Evolutionary conservation across 805 yeast genomes (phyloP).

Genomic region (Candida montana): DNA sequence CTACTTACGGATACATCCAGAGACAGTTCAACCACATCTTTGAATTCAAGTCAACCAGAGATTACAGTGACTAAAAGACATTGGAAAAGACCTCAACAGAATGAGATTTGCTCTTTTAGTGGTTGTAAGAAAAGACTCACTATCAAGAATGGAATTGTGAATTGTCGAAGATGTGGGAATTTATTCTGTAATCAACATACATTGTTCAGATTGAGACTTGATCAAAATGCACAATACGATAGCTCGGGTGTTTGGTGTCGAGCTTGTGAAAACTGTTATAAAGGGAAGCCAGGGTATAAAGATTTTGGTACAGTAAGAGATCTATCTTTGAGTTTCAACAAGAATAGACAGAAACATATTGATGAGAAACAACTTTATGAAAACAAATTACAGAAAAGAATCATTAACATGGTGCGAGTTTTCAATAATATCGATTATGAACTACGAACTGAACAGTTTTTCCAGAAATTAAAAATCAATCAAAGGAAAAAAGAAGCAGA

Average conservation of each 20-base stretch:
- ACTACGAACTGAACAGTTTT: conserved; percentile 16
- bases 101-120: conserved; percentile 36
- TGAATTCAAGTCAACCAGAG: conserved; percentile 16
- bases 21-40: conserved; percentile 10
- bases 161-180: conserved; percentile 75
- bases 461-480: conserved; percentile 22
- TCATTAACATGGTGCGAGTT: conserved; percentile 39
- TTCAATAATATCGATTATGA: conserved; percentile 24
- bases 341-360: conserved; percentile 35
- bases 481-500: conserved; percentile 36
- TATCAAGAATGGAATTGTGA: conserved; percentile 51
- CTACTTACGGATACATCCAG: conserved; percentile 15
- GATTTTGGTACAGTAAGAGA: conserved; percentile 44
- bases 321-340: conserved; percentile 37
- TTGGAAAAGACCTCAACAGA: conserved; percentile 49
- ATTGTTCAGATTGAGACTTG: conserved; percentile 44
- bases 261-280: conserved; percentile 63
- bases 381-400: conserved; percentile 57
- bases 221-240: conserved; percentile 42
- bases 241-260: conserved; percentile 60
- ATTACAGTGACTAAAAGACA: conserved; percentile 42
- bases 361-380: conserved; percentile 48
- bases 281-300: conserved; percentile 46
- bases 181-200: conserved; percentile 67
- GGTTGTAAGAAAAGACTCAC: conserved; percentile 40